Base-by-base conservation (phyloP, 306 rosid genomes). In the Cucurbita maxima region DNA sequence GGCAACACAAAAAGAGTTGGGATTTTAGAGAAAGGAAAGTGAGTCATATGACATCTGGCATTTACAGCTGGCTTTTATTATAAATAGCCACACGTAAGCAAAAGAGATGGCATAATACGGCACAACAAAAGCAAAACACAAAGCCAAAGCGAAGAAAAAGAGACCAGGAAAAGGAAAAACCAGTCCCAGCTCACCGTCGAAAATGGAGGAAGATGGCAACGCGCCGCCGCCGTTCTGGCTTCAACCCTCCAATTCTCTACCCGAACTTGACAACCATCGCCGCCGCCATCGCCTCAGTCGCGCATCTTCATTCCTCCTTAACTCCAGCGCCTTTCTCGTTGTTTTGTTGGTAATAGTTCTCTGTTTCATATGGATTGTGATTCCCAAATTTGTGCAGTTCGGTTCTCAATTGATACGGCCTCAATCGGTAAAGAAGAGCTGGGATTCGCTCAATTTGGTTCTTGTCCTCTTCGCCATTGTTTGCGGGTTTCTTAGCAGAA, bases 401-500 rank as follows among this genome's bases (percentile, higher is more conserved):
- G 75, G 79, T 11, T 77, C 89, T 6, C 75, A 85, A 9, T 68
- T 90, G 40, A 84, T 90, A 58, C 86, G 82, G 69, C 96, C 96
- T 4, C 86, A 87, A 5, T 64, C 76, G 8, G 92, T 90, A 18
- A 87, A 85, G 79, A 94, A 85, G 69, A 81, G 89, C 59, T 94
- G 97, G 98, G 96, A 87, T 47, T 85, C 82, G 10, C 92, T 94
- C 78, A 90, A 90, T 74, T 25, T 90, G 3, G 71, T 94, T 6
- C 94, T 94, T 1, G 96, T 94, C 59, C 85, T 94, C 66, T 94
- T 94, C 52, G 98, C 97, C 82, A 81, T 94, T 73, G 76, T 89
- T 47, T 94, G 98, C 20, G 97, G 86, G 20, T 90, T 94, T 77
- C 94, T 94, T 18, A 75, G 89, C 74, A 79, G 84, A 62, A 87